Evolutionary conservation across 208 protist genomes (phyloP).

Genomic region (Trypanosoma congolense): DNA sequence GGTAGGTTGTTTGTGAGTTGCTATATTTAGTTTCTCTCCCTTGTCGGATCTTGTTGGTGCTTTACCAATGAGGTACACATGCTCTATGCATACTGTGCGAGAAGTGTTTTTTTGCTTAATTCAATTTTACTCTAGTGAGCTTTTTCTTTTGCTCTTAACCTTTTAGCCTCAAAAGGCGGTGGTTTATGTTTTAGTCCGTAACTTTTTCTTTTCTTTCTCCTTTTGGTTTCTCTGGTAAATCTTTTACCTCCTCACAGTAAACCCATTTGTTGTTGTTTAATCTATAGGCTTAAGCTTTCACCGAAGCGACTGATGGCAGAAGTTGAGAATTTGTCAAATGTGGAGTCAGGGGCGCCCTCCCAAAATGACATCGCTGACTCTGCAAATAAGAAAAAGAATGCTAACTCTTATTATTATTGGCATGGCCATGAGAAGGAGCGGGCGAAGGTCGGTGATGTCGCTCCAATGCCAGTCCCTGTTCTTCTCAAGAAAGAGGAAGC

Average conservation of each 20-base stretch:
- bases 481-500: conserved; percentile 47
- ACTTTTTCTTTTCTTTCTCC: too few species aligned
- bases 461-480: conserved; percentile 62
- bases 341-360: neutral
- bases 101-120: too few species aligned
- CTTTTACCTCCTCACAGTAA: too few species aligned
- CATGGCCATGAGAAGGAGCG: conserved; percentile 83
- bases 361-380: neutral
- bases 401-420: conserved; percentile 86
- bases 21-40: conserved; percentile 1
- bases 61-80: neutral
- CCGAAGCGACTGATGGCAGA: neutral
- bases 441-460: conserved; percentile 74
- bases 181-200: too few species aligned
- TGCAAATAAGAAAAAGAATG: conserved; percentile 28
- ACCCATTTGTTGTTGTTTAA: too few species aligned
- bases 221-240: too few species aligned
- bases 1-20: conserved; percentile 19
- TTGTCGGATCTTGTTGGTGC: neutral
- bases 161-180: too few species aligned
- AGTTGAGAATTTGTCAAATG: neutral
- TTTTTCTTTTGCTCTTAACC: too few species aligned
- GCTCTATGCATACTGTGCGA: neutral
- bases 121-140: too few species aligned
- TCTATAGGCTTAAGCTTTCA: too few species aligned